These are phyloP conservation scores for Colletotrichum euphorbiae DNA, from an alignment of 2,329 filamentous ascomycete species.

Conservation along the genomic window DNA sequence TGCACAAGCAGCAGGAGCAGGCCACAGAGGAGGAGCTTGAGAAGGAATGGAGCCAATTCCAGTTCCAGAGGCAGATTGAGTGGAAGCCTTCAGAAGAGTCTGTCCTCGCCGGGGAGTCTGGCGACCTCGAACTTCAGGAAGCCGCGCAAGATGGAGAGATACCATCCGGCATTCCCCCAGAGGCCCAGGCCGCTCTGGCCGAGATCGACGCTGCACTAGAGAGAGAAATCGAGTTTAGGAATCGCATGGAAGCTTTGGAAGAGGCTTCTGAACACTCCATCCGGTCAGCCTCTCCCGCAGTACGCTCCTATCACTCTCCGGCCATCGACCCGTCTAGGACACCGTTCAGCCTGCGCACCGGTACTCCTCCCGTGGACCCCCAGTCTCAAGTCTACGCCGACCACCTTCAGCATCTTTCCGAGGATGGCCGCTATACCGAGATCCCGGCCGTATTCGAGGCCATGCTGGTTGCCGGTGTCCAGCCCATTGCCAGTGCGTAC, in stretches of 20 bases:
- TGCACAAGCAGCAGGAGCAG: constrained; percentile 82
- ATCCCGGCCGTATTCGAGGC: constrained; percentile 92
- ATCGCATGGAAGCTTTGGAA: constrained; percentile 57
- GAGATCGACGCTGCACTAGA: constrained; percentile 88
- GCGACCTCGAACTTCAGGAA: constrained; percentile 56
- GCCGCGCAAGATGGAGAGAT: constrained; percentile 50
- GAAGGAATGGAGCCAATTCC: constrained; percentile 91
- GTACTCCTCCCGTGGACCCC: constrained; percentile 70
- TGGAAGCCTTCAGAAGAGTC: constrained; percentile 78
- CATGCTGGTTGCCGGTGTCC: constrained; percentile 84
- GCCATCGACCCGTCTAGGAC: constrained; percentile 54
- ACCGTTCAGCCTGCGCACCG: constrained; percentile 63
- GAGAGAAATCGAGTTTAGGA: constrained; percentile 75
- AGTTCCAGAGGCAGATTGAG: constrained; percentile 88
- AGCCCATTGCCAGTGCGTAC: constrained; percentile 87
- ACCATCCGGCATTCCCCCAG: constrained; percentile 51
- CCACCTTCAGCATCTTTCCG: constrained; percentile 80
- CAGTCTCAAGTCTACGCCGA: constrained; percentile 80
- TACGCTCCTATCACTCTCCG: constrained; percentile 54
- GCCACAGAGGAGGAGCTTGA: constrained; percentile 66
- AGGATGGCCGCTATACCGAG: constrained; percentile 80
- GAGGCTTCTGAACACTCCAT: constrained; percentile 56
- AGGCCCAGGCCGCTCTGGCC: constrained; percentile 73
- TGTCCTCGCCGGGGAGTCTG: constrained; percentile 71
- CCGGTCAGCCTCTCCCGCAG: constrained; percentile 50